These are phyloP conservation scores for Rhizophora mangle DNA, from an alignment of 345 rosid genomes.

Conservation along the genomic window DNA sequence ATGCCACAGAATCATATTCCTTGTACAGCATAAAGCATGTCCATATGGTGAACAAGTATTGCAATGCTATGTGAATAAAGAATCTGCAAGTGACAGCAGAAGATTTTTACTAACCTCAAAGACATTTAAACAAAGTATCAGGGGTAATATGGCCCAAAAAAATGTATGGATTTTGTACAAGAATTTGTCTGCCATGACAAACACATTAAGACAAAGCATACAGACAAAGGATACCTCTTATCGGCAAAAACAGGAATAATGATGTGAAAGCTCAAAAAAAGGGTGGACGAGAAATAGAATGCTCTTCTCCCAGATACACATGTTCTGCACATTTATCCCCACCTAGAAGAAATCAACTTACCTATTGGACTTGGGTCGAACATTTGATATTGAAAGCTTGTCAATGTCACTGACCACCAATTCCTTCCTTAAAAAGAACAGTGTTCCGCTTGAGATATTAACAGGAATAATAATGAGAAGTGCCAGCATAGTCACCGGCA, in stretches of 20 bases:
- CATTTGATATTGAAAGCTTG: constrained; percentile 92
- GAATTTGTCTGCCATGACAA: too few species aligned
- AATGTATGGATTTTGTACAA: too few species aligned
- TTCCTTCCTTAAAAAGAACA: constrained; percentile 72
- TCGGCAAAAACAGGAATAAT: not conserved
- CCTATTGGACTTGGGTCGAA: constrained; percentile 72
- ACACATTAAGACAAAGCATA: too few species aligned
- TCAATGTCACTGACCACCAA: constrained; percentile 87
- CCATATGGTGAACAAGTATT: constrained; percentile 83
- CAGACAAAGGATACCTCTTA: too few species aligned
- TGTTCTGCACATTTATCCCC: not conserved
- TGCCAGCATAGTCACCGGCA: constrained; percentile 67
- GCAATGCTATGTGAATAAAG: constrained; percentile 81
- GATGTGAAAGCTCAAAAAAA: not conserved
- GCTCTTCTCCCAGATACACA: too few species aligned
- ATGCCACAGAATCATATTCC: constrained; percentile 70
- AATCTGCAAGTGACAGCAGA: constrained; percentile 54
- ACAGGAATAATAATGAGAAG: constrained; percentile 85
- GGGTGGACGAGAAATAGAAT: too few species aligned
- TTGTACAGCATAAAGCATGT: constrained; percentile 87
- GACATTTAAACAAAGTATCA: too few species aligned
- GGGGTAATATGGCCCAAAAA: too few species aligned
- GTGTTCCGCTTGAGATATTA: constrained; percentile 83
- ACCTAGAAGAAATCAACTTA: constrained; percentile 20
- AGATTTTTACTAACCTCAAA: constrained; percentile 1